Base-by-base conservation (phyloP, 2,329 filamentous ascomycete species). In the Aureobasidium sp. region DNA sequence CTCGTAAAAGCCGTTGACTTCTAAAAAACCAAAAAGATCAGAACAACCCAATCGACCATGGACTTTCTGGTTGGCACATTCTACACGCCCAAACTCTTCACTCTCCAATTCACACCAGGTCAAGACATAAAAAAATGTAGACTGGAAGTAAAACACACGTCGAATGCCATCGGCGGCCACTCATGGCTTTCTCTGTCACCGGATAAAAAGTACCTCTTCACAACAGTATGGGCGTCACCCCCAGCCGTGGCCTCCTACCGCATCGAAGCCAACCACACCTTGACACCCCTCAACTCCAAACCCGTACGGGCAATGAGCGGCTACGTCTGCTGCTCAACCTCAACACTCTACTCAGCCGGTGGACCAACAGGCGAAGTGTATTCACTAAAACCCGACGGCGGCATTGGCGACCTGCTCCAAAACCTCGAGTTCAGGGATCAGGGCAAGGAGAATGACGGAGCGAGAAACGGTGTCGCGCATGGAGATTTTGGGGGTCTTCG, bases 1-100 rank as follows among this genome's bases (percentile, higher is more conserved):
- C n/a, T n/a, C n/a, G n/a, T n/a, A n/a, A n/a, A n/a, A n/a, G n/a
- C n/a, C n/a, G n/a, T n/a, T n/a, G n/a, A n/a, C n/a, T n/a, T n/a
- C n/a, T n/a, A n/a, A n/a, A n/a, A n/a, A n/a, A n/a, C n/a, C n/a
- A n/a, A n/a, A n/a, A n/a, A n/a, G n/a, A n/a, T n/a, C n/a, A n/a
- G n/a, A n/a, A n/a, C n/a, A n/a, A n/a, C n/a, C n/a, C n/a, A n/a
- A n/a, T n/a, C 27, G 14, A 55, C 11, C 12, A 68, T 68, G 66
- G 65, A 68, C 41, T 67, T 67, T 57, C 58, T 68, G 6, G 65
- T 67, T 21, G 66, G 66, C 44, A 62, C 63, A 3, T 68, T 68
- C 58, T 66, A 66, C 27, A 59, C 62, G 27, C 56, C 63, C 1
- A 55, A 55, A 29, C 59, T 68, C 27, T 67, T 61, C 55, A 66